Conservation (phyloP, 306 rosid species). For the Gleditsia sinensis region DNA sequence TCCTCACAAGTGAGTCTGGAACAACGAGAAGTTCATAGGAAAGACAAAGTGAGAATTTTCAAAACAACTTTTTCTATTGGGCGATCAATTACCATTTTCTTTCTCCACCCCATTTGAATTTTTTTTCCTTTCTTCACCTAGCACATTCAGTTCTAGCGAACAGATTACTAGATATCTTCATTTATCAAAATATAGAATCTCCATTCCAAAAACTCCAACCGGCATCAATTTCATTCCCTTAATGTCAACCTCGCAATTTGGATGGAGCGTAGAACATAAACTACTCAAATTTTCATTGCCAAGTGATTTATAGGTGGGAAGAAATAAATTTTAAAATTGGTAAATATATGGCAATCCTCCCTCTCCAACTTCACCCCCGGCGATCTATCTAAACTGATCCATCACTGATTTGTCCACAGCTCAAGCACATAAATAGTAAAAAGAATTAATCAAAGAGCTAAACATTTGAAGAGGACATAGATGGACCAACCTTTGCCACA, state of each 20-base stretch:
- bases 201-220: too few species aligned
- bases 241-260: too few species aligned
- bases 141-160: too few species aligned
- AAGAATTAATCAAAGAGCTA: not conserved
- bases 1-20: not conserved
- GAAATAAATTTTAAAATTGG: not conserved
- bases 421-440: not conserved
- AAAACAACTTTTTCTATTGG: not conserved
- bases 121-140: too few species aligned
- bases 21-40: not conserved
- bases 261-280: not conserved
- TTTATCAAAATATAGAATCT: too few species aligned
- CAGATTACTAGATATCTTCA: too few species aligned
- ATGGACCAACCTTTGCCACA: conserved; percentile 69
- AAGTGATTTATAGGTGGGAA: conserved; percentile 10
- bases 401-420: not conserved
- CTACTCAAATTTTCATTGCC: conserved; percentile 22
- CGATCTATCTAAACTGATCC: conserved; percentile 28
- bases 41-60: not conserved
- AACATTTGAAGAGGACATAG: conserved; percentile 1
- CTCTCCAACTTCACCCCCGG: conserved; percentile 12
- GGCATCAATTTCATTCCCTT: too few species aligned
- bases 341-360: conserved; percentile 10
- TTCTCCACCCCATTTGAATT: too few species aligned
- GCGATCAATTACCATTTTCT: not conserved